phyloP scores from a whole-genome alignment of 2,329 filamentous ascomycete species.

The Venturia effusa region DNA sequence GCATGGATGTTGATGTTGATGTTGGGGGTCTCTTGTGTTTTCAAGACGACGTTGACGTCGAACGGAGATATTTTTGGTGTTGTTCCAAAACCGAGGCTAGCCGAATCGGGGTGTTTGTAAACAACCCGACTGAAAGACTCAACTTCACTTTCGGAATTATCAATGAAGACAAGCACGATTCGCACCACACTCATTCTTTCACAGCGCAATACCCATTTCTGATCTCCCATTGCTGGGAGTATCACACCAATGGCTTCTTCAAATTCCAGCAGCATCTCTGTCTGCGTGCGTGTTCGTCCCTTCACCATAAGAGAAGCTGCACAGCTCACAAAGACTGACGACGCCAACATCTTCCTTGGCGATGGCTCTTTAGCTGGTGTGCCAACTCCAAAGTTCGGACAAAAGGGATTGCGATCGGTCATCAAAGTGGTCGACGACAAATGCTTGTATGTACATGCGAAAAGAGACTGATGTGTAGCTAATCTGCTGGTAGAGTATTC shows the following conservation, averaged over 20 bases:
- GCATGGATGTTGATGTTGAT: too few relatives aligned
- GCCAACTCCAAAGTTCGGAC: constrained; percentile 72
- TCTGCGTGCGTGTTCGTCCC: constrained; percentile 39
- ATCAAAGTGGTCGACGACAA: constrained; percentile 95
- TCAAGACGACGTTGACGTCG: too few relatives aligned
- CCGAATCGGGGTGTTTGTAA: neutral
- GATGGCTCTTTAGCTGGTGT: constrained; percentile 88
- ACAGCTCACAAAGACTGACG: constrained; percentile 70
- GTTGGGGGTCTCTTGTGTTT: too few relatives aligned
- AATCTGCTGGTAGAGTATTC: constrained; percentile 59
- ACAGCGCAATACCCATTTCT: neutral
- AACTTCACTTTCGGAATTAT: too few relatives aligned
- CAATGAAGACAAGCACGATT: neutral
- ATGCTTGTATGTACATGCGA: constrained; percentile 60
- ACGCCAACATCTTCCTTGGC: constrained; percentile 84
- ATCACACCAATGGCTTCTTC: constrained; percentile 1
- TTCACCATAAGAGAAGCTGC: constrained; percentile 87
- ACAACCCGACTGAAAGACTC: neutral
- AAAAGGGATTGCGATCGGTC: constrained; percentile 79
- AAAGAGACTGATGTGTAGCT: neutral
- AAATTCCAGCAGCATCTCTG: constrained; percentile 5
- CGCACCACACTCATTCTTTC: neutral
- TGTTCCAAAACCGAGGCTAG: neutral
- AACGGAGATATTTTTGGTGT: neutral
- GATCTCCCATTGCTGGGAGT: neutral